phyloP scores from a whole-genome alignment of 2,329 filamentous ascomycete species.

The Xylaria sp. region DNA sequence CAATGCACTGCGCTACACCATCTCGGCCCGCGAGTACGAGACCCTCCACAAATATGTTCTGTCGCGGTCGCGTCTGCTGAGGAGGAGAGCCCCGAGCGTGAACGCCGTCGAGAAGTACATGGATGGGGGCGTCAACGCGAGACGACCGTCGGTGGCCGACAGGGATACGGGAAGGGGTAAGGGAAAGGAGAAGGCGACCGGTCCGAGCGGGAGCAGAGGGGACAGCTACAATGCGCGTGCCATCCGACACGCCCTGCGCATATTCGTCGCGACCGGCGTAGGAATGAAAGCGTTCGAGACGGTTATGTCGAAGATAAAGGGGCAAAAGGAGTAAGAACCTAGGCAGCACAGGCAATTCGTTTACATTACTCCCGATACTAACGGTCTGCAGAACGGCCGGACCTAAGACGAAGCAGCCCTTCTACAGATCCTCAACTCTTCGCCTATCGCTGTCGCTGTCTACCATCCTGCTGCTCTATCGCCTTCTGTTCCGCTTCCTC shows the following conservation, averaged over 20 bases:
- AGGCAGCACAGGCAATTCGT: not conserved
- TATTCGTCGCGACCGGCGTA: constrained; percentile 67
- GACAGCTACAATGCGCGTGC: constrained; percentile 73
- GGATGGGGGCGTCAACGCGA: constrained; percentile 39
- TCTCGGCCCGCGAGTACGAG: constrained; percentile 83
- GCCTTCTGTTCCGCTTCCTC: constrained; percentile 89
- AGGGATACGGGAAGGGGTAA: constrained; percentile 37
- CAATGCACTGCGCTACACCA: constrained; percentile 85
- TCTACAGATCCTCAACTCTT: constrained; percentile 69
- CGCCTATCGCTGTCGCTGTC: constrained; percentile 82
- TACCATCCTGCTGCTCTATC: constrained; percentile 83
- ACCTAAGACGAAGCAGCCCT: constrained; percentile 50
- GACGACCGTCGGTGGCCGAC: constrained; percentile 21
- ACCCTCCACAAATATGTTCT: constrained; percentile 81
- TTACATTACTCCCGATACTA: constrained; percentile 13
- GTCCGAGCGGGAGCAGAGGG: constrained; percentile 36
- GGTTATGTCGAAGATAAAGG: constrained; percentile 52
- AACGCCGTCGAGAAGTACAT: constrained; percentile 59
- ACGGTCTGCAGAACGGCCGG: constrained; percentile 26
- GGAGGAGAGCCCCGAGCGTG: constrained; percentile 58
- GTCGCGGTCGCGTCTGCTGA: constrained; percentile 66
- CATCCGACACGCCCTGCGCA: constrained; percentile 69
- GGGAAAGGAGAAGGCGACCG: constrained; percentile 33
- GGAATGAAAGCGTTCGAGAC: constrained; percentile 65
- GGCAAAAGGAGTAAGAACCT: constrained; percentile 46